Conservation (phyloP, 2,329 filamentous ascomycete genomes). For the Nigrograna mackinnonii region DNA sequence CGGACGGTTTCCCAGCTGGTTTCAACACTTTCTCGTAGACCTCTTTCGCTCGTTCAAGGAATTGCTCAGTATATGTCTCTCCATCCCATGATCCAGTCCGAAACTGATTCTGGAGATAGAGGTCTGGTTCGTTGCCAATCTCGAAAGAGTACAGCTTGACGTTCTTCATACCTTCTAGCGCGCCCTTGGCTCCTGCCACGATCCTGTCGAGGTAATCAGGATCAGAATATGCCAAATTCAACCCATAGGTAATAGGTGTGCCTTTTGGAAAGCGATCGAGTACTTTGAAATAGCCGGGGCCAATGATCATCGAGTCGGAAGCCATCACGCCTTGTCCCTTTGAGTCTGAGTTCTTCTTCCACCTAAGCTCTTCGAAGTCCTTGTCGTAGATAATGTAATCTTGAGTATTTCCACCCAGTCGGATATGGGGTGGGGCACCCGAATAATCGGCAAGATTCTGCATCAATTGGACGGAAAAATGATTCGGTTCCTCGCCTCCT, state of each 20-base stretch:
- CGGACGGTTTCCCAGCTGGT: constrained; percentile 42
- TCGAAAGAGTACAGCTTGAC: constrained; percentile 47
- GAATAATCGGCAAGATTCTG: constrained; percentile 54
- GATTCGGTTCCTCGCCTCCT: constrained; percentile 46
- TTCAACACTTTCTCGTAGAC: constrained; percentile 51
- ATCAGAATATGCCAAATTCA: constrained; percentile 54
- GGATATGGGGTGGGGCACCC: constrained; percentile 52
- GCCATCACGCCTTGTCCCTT: constrained; percentile 45
- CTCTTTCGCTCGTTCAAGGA: constrained; percentile 48
- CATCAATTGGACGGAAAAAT: constrained; percentile 52
- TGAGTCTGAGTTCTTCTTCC: constrained; percentile 43
- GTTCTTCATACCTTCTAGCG: constrained; percentile 40
- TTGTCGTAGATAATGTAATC: constrained; percentile 54
- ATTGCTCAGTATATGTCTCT: constrained; percentile 49
- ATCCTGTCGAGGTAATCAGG: constrained; percentile 50
- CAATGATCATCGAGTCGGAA: constrained; percentile 51
- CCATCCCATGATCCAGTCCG: constrained; percentile 50
- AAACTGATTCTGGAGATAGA: constrained; percentile 50
- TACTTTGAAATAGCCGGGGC: constrained; percentile 52
- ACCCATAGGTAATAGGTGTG: constrained; percentile 54
- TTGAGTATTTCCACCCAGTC: constrained; percentile 56
- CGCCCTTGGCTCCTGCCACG: constrained; percentile 44
- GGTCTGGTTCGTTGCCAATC: constrained; percentile 49
- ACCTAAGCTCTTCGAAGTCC: constrained; percentile 38
- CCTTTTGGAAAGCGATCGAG: constrained; percentile 54